Evolutionary conservation across 2,329 filamentous ascomycete genomes (phyloP), one percentile per base, ranked within the genome.

Genomic region (Xylariomycetidae sp.): DNA sequence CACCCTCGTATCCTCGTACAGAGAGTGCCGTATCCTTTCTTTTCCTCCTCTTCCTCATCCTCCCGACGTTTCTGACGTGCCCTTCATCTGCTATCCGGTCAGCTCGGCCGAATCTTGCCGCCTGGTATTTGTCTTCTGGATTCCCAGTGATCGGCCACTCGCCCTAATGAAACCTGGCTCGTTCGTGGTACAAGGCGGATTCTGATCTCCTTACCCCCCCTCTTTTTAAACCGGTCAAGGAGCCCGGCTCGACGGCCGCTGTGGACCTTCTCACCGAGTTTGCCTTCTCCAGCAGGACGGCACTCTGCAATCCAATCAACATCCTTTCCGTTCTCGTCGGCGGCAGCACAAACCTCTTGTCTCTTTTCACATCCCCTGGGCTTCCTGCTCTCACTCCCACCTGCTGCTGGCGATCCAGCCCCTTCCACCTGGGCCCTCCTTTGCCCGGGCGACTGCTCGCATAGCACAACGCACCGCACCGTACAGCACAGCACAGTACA

Each of bases 161-260:
- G n/a, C n/a, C n/a, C n/a, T n/a, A n/a, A n/a, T n/a, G n/a, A n/a
- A n/a, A n/a, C n/a, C n/a, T n/a, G n/a, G n/a, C n/a, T n/a, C n/a
- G n/a, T n/a, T n/a, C n/a, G n/a, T n/a, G n/a, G n/a, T n/a, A n/a
- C n/a, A n/a, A n/a, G n/a, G n/a, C n/a, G n/a, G n/a, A n/a, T n/a
- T n/a, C n/a, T n/a, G n/a, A 31, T 29, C 44, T 39, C 37, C 42
- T 44, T 46, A 42, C 31, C 38, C 40, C 47, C 46, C 51, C 50
- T 45, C 50, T 53, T 49, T 54, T 53, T 53, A 52, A 54, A 54
- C 50, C 51, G 51, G 51, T 54, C 50, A 54, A 43, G 43, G 41
- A 43, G 46, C 50, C n/a, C 47, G 45, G 48, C 39, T 54, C 46
- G 45, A 50, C 50, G 44, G 41, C 45, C 45, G 49, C 44, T 41